Evolutionary conservation across 345 rosid species (phyloP), one percentile per base, ranked within the genome.

Genomic region (Hypericum perforatum): DNA sequence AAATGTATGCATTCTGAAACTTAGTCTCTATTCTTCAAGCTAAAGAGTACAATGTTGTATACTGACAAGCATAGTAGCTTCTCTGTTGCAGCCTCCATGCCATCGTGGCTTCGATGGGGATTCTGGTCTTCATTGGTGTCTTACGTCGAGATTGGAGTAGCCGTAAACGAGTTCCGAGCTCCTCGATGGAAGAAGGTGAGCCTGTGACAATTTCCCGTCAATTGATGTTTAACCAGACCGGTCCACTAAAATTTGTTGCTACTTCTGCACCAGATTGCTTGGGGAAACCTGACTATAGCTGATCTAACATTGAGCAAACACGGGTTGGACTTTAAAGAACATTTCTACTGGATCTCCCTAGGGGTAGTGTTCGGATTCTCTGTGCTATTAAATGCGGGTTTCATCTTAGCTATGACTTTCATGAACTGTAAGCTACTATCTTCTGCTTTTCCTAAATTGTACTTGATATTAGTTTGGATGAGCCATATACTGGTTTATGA

Each of bases 1-100:
- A 36, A 52, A 53, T 57, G 64, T 61, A 44, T 22, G 32, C 32
- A 22, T 22, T 32, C 16, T 1, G 16, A 36, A 6, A 32, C 29
- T 10, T 11, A 3, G 13, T 12, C 5, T 37, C 6, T 37, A n/a
- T n/a, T 8, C 14, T 56, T 6, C 38, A 29, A 10, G 3, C 16
- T 16, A 11, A 10, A 11, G 7, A 41, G 10, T n/a, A 29, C 7
- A 7, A 41, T n/a, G 4, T 12, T 6, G 16, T 22, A 16, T 29
- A 29, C 9, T 6, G 11, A 39, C 10, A 32, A 29, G 13, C n/a
- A 37, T 9, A 9, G 0, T 2, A 7, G 43, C 45, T 37, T 7
- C 41, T 54, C 36, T 22, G 32, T 22, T 22, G 32, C 32, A 22
- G 32, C 32, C 4, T 22, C 32, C 32, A 22, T 22, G 32, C 32